Percentiles rank a stretch among this genome's conserved stretches.
phyloP scores from a whole-genome alignment of 1,284 basidiomycete species.

The Microbotryomycetes sp. region DNA sequence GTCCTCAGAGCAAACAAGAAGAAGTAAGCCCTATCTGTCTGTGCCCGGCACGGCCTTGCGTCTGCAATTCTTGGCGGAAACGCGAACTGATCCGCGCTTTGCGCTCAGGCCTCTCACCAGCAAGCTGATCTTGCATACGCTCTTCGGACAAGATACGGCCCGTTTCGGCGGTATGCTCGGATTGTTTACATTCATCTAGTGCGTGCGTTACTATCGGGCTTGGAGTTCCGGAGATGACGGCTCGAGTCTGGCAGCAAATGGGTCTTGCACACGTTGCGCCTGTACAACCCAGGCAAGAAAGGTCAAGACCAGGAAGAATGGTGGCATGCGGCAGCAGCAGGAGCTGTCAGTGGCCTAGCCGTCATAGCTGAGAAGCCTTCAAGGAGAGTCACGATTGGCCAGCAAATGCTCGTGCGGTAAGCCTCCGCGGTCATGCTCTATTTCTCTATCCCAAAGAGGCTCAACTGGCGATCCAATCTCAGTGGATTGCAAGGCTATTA shows the following conservation, averaged over 20 bases:
- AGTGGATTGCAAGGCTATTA: constrained; percentile 79
- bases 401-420: constrained; percentile 82
- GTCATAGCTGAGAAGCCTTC: constrained; percentile 72
- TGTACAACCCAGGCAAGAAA: constrained; percentile 54
- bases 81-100: too few relatives aligned
- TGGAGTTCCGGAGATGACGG: constrained; percentile 44
- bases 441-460: not conserved
- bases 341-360: constrained; percentile 66
- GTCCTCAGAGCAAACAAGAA: constrained; percentile 59
- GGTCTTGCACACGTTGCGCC: constrained; percentile 71
- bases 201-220: not conserved
- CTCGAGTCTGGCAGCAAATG: constrained; percentile 68
- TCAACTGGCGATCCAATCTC: not conserved
- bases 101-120: constrained; percentile 48
- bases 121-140: constrained; percentile 59
- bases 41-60: not conserved
- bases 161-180: constrained; percentile 81
- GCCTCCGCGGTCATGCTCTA: constrained; percentile 35
- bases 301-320: constrained; percentile 49
- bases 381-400: constrained; percentile 66
- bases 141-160: constrained; percentile 70
- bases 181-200: constrained; percentile 40
- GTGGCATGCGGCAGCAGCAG: constrained; percentile 86
- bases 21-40: constrained; percentile 49
- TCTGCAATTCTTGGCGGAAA: too few relatives aligned